phyloP scores from a whole-genome alignment of 345 rosid species.

The Aquilaria yunnanensis region DNA sequence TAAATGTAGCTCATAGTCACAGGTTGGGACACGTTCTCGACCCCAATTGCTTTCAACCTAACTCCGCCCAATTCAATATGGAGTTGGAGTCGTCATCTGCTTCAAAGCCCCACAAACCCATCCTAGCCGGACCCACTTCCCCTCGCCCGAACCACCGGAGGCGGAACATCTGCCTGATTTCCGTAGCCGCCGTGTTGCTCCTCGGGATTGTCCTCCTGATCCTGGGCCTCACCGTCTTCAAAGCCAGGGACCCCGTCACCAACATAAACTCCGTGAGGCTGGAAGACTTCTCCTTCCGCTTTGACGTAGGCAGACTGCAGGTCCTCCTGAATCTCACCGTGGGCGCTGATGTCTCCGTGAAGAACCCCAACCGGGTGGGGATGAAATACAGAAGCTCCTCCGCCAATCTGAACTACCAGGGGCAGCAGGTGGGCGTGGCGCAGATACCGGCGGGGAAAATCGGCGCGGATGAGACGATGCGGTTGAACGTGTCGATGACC shows the following conservation, averaged over 20 bases:
- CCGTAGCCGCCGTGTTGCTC: conserved; percentile 13
- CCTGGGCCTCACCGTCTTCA: conserved; percentile 65
- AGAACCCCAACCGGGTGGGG: conserved; percentile 68
- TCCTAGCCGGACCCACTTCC: neutral
- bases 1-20: too few relatives aligned
- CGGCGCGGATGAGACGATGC: conserved; percentile 29
- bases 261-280: conserved; percentile 42
- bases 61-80: conserved; percentile 1
- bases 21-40: too few relatives aligned
- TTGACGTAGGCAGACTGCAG: conserved; percentile 18
- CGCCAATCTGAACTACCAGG: conserved; percentile 55
- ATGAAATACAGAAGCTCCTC: conserved; percentile 40
- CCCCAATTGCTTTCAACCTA: too few relatives aligned
- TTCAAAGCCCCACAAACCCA: neutral
- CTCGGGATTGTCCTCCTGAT: conserved; percentile 36
- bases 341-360: conserved; percentile 40
- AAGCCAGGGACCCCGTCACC: conserved; percentile 47
- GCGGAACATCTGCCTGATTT: conserved; percentile 32
- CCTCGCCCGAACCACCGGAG: conserved; percentile 24
- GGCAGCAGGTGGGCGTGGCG: conserved; percentile 47
- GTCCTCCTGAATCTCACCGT: conserved; percentile 46
- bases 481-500: conserved; percentile 53
- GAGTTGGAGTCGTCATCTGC: conserved; percentile 6
- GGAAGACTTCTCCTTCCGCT: conserved; percentile 20
- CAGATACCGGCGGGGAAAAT: conserved; percentile 59